A percentile compares a stretch with the other conserved stretches of the same genome.
Conservation (phyloP, 148 eudicot genomes). For the Oxyria digyna region DNA sequence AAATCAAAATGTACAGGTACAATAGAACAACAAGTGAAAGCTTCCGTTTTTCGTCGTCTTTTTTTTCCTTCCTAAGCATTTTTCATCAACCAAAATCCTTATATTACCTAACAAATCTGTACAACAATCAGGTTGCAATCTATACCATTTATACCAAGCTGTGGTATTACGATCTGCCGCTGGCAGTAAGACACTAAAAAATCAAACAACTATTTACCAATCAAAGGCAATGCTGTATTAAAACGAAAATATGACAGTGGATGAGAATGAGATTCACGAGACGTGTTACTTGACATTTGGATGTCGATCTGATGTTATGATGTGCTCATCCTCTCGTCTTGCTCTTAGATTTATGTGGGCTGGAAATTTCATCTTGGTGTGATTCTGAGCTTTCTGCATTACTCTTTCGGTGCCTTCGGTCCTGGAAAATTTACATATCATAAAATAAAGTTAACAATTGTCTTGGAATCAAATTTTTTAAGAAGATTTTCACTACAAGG, state of each 20-base stretch:
- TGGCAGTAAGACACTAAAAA: conserved; percentile 1
- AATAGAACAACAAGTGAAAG: not conserved
- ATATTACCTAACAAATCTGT: conserved; percentile 3
- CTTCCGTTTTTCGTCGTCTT: not conserved
- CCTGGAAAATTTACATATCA: not conserved
- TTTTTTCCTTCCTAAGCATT: not conserved
- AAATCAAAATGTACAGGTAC: not conserved
- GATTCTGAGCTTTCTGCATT: conserved; percentile 2
- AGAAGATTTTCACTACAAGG: not conserved
- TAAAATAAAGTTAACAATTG: too few species aligned
- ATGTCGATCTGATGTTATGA: not conserved
- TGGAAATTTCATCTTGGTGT: not conserved
- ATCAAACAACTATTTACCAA: not conserved
- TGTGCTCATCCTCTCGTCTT: not conserved
- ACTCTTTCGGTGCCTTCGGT: conserved; percentile 6
- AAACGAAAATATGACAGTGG: not conserved
- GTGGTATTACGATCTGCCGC: not conserved
- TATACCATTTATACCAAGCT: not conserved
- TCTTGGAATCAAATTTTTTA: not conserved
- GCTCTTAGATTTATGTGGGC: conserved; percentile 3
- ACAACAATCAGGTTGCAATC: conserved; percentile 5
- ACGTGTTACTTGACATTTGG: not conserved
- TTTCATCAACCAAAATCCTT: conserved; percentile 4
- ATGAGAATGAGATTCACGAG: not conserved
- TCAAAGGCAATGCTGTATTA: not conserved